These are phyloP conservation scores for Bjerkandera adusta DNA, from an alignment of 1,284 basidiomycete genomes.

Conservation along the genomic window DNA sequence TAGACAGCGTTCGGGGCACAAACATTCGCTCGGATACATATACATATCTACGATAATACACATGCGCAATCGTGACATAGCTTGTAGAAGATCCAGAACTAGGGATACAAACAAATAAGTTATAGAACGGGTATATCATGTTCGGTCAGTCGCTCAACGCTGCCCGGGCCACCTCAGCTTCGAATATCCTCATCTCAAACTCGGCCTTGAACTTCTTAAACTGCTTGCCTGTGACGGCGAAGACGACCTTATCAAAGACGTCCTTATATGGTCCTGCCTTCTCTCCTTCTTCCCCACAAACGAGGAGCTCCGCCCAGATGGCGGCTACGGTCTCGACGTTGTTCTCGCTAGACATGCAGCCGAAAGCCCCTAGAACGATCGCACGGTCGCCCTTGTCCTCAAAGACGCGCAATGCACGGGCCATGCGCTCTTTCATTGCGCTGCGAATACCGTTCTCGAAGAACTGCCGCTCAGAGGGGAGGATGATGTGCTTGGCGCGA, in stretches of 20 bases:
- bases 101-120: background rate
- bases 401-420: slow-evolving; percentile 43
- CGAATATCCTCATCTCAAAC: slow-evolving; percentile 42
- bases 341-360: slow-evolving; percentile 44
- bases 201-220: slow-evolving; percentile 37
- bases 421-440: slow-evolving; percentile 40
- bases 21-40: background rate
- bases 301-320: slow-evolving; percentile 57
- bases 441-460: slow-evolving; percentile 40
- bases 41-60: background rate
- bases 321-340: slow-evolving; percentile 46
- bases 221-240: slow-evolving; percentile 41
- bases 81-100: background rate
- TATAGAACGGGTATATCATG: background rate
- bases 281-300: slow-evolving; percentile 30
- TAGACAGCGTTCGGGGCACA: background rate
- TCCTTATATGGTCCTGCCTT: slow-evolving; percentile 36
- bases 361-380: slow-evolving; percentile 48
- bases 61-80: background rate
- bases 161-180: slow-evolving; percentile 35
- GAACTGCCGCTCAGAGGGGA: slow-evolving; percentile 32
- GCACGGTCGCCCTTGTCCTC: slow-evolving; percentile 41
- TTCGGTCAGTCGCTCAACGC: slow-evolving; percentile 6
- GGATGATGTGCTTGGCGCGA: slow-evolving; percentile 37
- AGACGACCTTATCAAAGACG: slow-evolving; percentile 43